A percentile compares a stretch with the other conserved stretches of the same genome.
Conservation (phyloP, 1,284 basidiomycete genomes). For the Rhodofomes roseus region DNA sequence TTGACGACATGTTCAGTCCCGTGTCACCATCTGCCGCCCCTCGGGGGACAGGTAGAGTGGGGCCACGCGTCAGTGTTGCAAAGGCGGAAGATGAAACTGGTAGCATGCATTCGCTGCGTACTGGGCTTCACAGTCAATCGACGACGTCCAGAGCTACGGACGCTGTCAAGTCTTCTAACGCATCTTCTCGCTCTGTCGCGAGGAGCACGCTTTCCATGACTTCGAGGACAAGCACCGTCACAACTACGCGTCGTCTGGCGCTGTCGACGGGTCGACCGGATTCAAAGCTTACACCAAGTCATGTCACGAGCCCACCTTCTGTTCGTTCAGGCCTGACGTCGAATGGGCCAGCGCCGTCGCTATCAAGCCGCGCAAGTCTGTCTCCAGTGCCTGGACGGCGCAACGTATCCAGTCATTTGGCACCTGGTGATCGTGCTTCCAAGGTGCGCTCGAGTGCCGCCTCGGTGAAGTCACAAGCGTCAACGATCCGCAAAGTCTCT, state of each 20-base stretch:
- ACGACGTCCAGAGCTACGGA: conserved; percentile 24
- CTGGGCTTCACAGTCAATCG: conserved; percentile 53
- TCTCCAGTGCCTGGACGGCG: conserved; percentile 7
- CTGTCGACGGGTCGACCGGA: conserved; percentile 45
- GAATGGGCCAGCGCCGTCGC: conserved; percentile 3
- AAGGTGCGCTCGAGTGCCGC: conserved; percentile 33
- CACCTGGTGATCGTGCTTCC: conserved; percentile 17
- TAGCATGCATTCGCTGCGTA: conserved; percentile 52
- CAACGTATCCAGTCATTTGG: conserved; percentile 8
- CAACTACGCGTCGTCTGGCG: conserved; percentile 22
- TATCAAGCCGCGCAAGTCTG: conserved; percentile 9
- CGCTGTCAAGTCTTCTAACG: conserved; percentile 26
- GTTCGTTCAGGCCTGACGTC: conserved; percentile 19
- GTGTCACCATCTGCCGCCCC: conserved; percentile 17
- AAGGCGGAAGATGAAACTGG: conserved; percentile 37
- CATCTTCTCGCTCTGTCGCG: conserved; percentile 44
- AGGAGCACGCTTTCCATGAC: conserved; percentile 38
- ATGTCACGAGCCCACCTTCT: conserved; percentile 16
- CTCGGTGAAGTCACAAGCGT: conserved; percentile 33
- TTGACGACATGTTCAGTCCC: conserved; percentile 63
- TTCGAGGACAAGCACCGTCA: conserved; percentile 23
- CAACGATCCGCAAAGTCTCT: conserved; percentile 35
- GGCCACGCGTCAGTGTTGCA: conserved; percentile 4
- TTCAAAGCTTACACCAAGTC: conserved; percentile 58
- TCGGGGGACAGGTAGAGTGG: conserved; percentile 10